Conservation (phyloP, 441 rosid species). For the Arabidopsis lyrata region DNA sequence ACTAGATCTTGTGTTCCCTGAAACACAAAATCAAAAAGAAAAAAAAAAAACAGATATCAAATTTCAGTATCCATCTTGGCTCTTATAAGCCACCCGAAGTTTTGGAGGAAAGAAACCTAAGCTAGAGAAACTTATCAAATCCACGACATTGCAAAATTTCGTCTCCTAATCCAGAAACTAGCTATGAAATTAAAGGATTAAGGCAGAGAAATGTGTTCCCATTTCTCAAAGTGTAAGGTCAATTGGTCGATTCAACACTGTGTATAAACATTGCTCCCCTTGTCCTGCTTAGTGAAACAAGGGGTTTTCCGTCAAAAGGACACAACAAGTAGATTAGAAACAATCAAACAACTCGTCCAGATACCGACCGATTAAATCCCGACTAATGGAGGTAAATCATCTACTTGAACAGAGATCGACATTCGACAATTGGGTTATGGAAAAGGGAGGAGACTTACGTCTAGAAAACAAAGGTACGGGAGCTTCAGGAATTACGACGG, state of each 20-base stretch:
- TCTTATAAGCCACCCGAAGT: neutral
- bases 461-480: too few species aligned
- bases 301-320: too few species aligned
- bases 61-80: neutral
- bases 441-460: too few species aligned
- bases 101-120: neutral
- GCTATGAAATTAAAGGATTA: neutral
- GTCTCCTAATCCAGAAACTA: neutral
- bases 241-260: neutral
- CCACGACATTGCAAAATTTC: neutral
- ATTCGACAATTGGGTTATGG: too few species aligned
- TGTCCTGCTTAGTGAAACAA: too few species aligned
- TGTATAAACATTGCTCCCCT: too few species aligned
- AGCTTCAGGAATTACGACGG: too few species aligned
- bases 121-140: conserved; percentile 3
- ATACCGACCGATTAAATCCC: too few species aligned
- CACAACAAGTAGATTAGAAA: too few species aligned
- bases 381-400: too few species aligned
- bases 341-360: too few species aligned
- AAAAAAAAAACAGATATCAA: neutral
- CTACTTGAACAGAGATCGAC: too few species aligned
- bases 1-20: conserved; percentile 22
- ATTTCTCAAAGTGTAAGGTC: neutral
- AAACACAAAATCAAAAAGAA: neutral
- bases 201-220: conserved; percentile 6